Base-by-base conservation (phyloP, 805 yeast genomes). In the Clavispora fructus region DNA sequence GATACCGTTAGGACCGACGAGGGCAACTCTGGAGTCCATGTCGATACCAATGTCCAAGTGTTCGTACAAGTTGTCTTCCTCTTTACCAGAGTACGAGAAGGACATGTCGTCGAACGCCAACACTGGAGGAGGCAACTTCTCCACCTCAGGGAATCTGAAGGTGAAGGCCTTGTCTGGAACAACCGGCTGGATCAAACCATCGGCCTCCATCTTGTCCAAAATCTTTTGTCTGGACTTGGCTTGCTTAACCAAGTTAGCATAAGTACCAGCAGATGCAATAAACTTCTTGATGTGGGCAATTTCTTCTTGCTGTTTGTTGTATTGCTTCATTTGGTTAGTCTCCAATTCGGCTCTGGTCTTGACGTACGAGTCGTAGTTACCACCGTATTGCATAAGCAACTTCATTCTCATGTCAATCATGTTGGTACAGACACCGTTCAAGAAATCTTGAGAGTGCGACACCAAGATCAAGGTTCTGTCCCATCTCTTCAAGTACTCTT, bases 221-320 rank as follows among this genome's bases (percentile, higher is more conserved):
- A 94, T 94, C 85, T 94, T 94, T 80, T 94, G 99, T 76, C 98
- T 88, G 30, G 99, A 94, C 74, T 94, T 94, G 55, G 99, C 99
- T 75, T 94, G 99, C 70, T 87, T 89, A 49, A 94, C 99, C 77
- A 94, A 79, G 75, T 94, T 94, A 52, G 99, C 98, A 74, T 94
- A 94, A 46, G 99, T 94, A 91, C 99, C 99, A 47, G 99, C 99
- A 58, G 96, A 87, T 33, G 99, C 99, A 74, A 94, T 94, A 69
- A 94, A 94, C 76, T 94, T 94, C 80, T 94, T 94, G 72, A 94
- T 95, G 73, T 94, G 98, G 33, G 83, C 89, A 62, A 94, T 94
- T 79, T 94, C 99, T 72, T 94, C 99, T 79, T 94, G 99, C 78
- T 94, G 99, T 73, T 94, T 94, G 63, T 73, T 71, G 76, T 94